Evolutionary conservation across 306 rosid genomes (phyloP).

Genomic region (Quillaja saponaria): DNA sequence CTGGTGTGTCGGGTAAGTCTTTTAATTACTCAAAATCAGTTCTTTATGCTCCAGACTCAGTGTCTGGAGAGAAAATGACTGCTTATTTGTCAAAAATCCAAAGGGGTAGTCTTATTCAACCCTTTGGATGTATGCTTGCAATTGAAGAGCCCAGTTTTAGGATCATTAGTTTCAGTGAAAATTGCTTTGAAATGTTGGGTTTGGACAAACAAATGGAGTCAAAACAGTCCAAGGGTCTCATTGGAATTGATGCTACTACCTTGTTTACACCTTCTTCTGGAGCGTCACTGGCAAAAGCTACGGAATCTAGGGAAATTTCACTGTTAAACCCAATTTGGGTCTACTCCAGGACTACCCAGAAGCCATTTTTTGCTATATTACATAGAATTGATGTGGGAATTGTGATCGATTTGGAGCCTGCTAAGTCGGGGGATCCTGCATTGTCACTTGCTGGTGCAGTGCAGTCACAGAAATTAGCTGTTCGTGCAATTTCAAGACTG

Average conservation of each 20-base stretch:
- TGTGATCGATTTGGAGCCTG: conserved; percentile 85
- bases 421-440: conserved; percentile 61
- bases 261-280: conserved; percentile 69
- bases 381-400: conserved; percentile 84
- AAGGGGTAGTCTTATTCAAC: conserved; percentile 73
- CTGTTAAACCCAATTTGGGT: conserved; percentile 75
- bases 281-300: conserved; percentile 59
- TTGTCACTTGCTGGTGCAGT: conserved; percentile 75
- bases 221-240: conserved; percentile 26
- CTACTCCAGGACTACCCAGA: conserved; percentile 51
- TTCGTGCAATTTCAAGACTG: conserved; percentile 77
- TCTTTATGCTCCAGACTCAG: conserved; percentile 43
- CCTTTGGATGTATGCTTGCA: conserved; percentile 75
- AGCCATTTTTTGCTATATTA: conserved; percentile 74
- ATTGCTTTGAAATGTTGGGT: conserved; percentile 65
- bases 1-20: conserved; percentile 60
- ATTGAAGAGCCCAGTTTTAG: conserved; percentile 59
- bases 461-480: conserved; percentile 82
- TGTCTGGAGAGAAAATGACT: conserved; percentile 59
- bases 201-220: conserved; percentile 33
- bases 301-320: conserved; percentile 54
- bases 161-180: conserved; percentile 65
- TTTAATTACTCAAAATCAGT: conserved; percentile 62
- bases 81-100: conserved; percentile 63
- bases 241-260: conserved; percentile 65